Conservation (phyloP, 2,329 filamentous ascomycete genomes). For the Dissoconium aciculare region DNA sequence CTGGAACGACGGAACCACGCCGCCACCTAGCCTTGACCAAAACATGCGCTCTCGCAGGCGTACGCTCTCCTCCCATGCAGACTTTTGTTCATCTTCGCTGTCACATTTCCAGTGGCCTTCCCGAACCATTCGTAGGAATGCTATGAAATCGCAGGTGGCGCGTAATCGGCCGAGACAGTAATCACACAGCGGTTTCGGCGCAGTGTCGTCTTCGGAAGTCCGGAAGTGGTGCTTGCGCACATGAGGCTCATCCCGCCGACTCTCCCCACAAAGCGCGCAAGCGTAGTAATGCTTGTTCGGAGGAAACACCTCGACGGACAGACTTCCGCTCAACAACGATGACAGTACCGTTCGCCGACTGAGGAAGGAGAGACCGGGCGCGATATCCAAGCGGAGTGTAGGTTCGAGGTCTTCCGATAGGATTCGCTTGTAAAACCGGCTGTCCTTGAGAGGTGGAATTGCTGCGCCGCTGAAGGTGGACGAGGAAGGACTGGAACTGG, state of each 20-base stretch:
- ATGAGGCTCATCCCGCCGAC: constrained; percentile 53
- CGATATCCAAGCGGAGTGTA: constrained; percentile 73
- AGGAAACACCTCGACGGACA: constrained; percentile 75
- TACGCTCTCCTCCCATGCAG: constrained; percentile 90
- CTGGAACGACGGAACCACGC: constrained; percentile 55
- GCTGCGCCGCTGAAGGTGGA: constrained; percentile 9
- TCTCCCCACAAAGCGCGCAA: constrained; percentile 82
- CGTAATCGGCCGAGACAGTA: constrained; percentile 76
- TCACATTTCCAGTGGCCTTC: constrained; percentile 84
- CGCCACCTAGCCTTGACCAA: constrained; percentile 83
- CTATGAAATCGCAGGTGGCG: constrained; percentile 81
- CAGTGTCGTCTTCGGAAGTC: constrained; percentile 70
- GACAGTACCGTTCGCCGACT: constrained; percentile 71
- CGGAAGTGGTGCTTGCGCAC: constrained; percentile 76
- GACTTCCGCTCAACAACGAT: constrained; percentile 66
- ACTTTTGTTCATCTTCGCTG: constrained; percentile 66
- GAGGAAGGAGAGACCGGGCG: constrained; percentile 86
- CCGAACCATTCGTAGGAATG: constrained; percentile 78
- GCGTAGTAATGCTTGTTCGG: constrained; percentile 44
- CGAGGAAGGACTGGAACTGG: constrained; percentile 17
- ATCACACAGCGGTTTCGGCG: constrained; percentile 75
- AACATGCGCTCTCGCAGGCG: constrained; percentile 89
- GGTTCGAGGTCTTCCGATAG: constrained; percentile 88
- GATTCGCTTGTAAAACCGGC: constrained; percentile 83
- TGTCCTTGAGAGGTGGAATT: constrained; percentile 62